phyloP scores from a whole-genome alignment of 1,284 basidiomycete species.

The Somion occarium region DNA sequence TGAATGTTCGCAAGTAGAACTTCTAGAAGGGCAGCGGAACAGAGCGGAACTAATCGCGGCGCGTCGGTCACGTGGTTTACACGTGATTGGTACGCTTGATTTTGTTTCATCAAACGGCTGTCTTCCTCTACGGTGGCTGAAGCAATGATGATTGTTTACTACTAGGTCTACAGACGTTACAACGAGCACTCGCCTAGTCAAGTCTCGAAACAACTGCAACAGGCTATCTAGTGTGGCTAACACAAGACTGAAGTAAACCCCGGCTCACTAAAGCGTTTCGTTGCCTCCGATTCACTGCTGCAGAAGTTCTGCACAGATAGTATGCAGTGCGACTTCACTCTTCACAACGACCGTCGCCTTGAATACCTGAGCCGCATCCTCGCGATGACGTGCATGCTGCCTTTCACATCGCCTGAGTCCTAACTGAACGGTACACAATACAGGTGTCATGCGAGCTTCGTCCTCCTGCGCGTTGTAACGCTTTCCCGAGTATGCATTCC shows the following conservation, averaged over 20 bases:
- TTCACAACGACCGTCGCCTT: background rate
- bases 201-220: background rate
- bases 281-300: too few species aligned
- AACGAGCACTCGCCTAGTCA: background rate
- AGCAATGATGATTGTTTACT: background rate
- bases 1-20: too few species aligned
- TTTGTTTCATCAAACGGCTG: background rate
- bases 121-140: background rate
- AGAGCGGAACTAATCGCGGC: too few species aligned
- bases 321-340: background rate
- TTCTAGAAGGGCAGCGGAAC: too few species aligned
- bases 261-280: too few species aligned
- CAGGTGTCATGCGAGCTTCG: background rate
- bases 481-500: background rate
- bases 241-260: background rate
- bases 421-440: background rate
- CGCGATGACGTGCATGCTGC: too few species aligned
- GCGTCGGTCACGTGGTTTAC: too few species aligned
- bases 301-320: background rate
- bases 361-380: conserved; percentile 15
- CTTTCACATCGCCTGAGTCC: too few species aligned
- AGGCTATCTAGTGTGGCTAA: background rate
- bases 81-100: too few species aligned
- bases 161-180: background rate
- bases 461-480: background rate